Conservation (phyloP, 2,329 filamentous ascomycete species). For the Epichloe hybrida region DNA sequence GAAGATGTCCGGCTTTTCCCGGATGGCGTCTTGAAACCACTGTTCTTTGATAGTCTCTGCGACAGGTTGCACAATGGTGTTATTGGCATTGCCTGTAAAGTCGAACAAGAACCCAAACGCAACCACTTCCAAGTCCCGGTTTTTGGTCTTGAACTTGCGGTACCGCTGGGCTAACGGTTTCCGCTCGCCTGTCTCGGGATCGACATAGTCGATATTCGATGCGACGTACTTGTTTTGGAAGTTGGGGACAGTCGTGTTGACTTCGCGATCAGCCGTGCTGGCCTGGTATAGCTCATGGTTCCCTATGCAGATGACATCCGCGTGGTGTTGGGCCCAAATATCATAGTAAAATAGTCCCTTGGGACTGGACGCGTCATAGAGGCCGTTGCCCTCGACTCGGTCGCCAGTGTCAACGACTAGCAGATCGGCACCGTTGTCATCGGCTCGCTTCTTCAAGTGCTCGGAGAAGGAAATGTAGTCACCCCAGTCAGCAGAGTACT, state of each 20-base stretch:
- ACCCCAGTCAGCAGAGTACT: conserved; percentile 94
- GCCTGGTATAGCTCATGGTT: conserved; percentile 91
- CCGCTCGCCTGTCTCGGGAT: conserved; percentile 54
- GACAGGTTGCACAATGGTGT: conserved; percentile 71
- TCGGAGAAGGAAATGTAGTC: conserved; percentile 90
- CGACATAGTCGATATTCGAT: conserved; percentile 82
- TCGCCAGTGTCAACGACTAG: conserved; percentile 95
- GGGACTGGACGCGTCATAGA: conserved; percentile 80
- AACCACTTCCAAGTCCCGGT: conserved; percentile 68
- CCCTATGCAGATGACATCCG: conserved; percentile 76
- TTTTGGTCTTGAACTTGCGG: conserved; percentile 83
- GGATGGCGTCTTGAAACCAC: conserved; percentile 81
- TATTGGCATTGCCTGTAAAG: conserved; percentile 82
- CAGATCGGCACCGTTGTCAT: conserved; percentile 67
- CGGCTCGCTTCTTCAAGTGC: conserved; percentile 66
- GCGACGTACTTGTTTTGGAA: conserved; percentile 73
- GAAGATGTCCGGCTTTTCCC: conserved; percentile 77
- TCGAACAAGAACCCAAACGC: conserved; percentile 94
- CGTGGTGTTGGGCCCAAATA: conserved; percentile 67
- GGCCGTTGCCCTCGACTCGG: conserved; percentile 81
- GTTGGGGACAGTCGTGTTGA: conserved; percentile 66
- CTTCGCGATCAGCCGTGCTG: conserved; percentile 66
- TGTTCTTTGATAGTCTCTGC: conserved; percentile 66
- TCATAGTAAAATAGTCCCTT: conserved; percentile 83
- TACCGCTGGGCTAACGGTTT: conserved; percentile 70